Percentiles rank a stretch among this genome's conserved stretches.
Evolutionary conservation across 1,284 basidiomycete species (phyloP).

Genomic region (Tremellales sp.): DNA sequence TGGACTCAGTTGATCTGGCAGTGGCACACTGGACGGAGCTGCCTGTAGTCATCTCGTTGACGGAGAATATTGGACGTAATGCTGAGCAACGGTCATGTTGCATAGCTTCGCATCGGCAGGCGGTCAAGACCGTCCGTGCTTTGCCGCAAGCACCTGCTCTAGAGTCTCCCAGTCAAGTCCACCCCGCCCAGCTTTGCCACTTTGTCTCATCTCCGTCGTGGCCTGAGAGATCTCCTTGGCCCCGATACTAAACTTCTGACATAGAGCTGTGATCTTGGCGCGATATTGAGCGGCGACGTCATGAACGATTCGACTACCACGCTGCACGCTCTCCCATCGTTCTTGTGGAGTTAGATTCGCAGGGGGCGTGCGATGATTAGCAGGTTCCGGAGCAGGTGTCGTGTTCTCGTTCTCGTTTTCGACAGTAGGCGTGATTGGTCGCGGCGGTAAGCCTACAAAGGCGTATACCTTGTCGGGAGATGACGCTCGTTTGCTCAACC

Average conservation of each 20-base stretch:
- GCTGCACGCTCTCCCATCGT: not conserved
- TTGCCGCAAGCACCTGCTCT: not conserved
- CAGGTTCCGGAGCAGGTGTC: not conserved
- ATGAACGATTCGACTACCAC: not conserved
- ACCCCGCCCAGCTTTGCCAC: not conserved
- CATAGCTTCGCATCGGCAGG: too few relatives aligned
- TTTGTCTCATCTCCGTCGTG: not conserved
- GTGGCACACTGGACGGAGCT: too few relatives aligned
- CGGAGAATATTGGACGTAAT: too few relatives aligned
- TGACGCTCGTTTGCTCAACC: not conserved
- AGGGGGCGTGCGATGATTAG: not conserved
- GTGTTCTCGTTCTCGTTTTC: not conserved
- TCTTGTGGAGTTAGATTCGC: not conserved
- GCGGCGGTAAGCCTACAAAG: not conserved
- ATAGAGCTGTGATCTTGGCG: not conserved
- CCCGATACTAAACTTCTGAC: not conserved
- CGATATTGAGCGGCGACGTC: not conserved
- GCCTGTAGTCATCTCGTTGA: too few relatives aligned
- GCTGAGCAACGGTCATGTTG: too few relatives aligned
- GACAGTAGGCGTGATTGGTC: not conserved
- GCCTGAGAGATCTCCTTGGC: not conserved
- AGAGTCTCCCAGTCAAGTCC: not conserved
- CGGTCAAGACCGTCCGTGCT: too few relatives aligned
- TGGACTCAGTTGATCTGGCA: too few relatives aligned
- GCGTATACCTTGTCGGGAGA: not conserved